Evolutionary conservation across 73 alveolate species (phyloP).

Genomic region (Paramecium sonneborni): DNA sequence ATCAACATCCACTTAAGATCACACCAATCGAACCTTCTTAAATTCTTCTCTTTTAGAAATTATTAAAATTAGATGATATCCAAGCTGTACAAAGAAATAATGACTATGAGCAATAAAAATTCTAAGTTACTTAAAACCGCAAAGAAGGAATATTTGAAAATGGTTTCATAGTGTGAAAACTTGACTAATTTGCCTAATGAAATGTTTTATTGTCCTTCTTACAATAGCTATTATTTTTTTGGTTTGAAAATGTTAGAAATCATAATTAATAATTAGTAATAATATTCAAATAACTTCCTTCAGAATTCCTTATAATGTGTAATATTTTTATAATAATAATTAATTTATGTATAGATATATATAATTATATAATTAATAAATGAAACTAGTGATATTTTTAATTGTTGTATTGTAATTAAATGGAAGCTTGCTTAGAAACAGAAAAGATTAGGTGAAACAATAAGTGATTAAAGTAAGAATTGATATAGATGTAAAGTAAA

Average conservation of each 20-base stretch:
- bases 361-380: background rate
- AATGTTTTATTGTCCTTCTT: background rate
- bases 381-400: background rate
- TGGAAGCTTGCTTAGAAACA: conserved; percentile 7
- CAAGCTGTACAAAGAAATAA: background rate
- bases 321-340: background rate
- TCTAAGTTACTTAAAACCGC: conserved; percentile 7
- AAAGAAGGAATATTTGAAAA: conserved; percentile 42
- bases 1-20: conserved; percentile 26
- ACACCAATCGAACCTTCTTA: background rate
- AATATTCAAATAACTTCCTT: background rate
- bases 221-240: background rate
- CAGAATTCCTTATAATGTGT: background rate
- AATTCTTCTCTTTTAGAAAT: background rate
- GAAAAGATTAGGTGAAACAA: background rate
- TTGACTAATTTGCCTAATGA: conserved; percentile 19
- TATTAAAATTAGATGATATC: background rate
- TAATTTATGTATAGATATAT: too few relatives aligned
- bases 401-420: background rate
- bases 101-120: background rate
- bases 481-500: background rate
- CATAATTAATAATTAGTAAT: background rate
- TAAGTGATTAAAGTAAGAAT: background rate
- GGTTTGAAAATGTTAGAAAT: background rate
- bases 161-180: conserved; percentile 50